Evolutionary conservation across 139 green algal species (phyloP), one percentile per base, ranked within the genome.

Genomic region (Tetradesmus obliquus): DNA sequence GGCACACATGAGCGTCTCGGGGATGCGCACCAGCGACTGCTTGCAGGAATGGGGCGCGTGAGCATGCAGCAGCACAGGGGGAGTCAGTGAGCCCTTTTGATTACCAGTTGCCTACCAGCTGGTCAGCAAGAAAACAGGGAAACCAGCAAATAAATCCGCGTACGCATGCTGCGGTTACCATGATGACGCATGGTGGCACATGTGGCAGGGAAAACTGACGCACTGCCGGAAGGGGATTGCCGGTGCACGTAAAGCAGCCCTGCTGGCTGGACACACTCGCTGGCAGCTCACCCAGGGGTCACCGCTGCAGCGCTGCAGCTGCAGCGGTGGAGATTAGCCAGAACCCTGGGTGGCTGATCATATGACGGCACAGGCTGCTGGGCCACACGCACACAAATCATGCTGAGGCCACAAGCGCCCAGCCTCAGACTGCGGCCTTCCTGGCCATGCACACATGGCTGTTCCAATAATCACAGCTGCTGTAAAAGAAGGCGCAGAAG

Each of bases 1-100:
- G n/a, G 97, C 97, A 51, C 93, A 95, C 53, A 98, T 94, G 55
- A 99, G 94, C 4, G 97, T 99, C 80, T 99, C 97, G 20, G 94
- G 95, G 51, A 99, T 96, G 58, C 95, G 95, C 5, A 94, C 93
- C 83, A 99, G 92, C 0, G 94, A 94, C 96, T 99, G 96, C 24
- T 22, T n/a, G 55, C 24, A 76, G 12, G 69, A 79, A 80, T 19
- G 79, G 15, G 10, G 2, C 12, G 45, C 53, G 51, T 7, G 20
- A 32, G 80, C 55, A 69, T 45, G 72, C 83, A 76, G n/a, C 32
- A 17, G 51, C 9, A 24, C 1, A 51, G 51, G 24, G 45, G 45
- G 8, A 45, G 5, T 19, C 84, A 89, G 82, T 9, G 10, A 69
- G 82, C 13, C 22, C 20, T 45, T 45, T 45, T 45, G 32, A 0